phyloP scores from a whole-genome alignment of 306 rosid species.

The Betula pendula region DNA sequence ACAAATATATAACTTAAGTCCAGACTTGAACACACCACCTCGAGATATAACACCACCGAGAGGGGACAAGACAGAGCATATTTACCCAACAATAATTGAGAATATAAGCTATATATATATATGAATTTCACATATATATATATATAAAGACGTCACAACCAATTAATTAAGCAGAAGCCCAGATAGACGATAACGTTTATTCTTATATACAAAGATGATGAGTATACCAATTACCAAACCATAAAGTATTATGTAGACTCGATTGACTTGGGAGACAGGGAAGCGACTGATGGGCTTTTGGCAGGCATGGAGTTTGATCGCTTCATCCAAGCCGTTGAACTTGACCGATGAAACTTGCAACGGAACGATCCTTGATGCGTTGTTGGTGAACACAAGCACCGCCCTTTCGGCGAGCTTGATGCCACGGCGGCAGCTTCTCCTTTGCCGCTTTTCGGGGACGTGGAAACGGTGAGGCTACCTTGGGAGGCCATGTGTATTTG shows the following conservation, averaged over 20 bases:
- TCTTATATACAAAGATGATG: too few relatives aligned
- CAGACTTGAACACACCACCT: too few relatives aligned
- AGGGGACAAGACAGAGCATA: neutral
- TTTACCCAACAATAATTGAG: neutral
- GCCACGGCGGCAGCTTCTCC: conserved; percentile 27
- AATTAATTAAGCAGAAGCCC: neutral
- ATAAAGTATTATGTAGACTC: conserved; percentile 24
- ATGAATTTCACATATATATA: too few relatives aligned
- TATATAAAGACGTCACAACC: too few relatives aligned
- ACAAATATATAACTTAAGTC: too few relatives aligned
- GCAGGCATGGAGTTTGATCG: conserved; percentile 61
- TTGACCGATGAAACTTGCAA: conserved; percentile 74
- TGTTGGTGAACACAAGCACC: conserved; percentile 88
- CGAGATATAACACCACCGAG: neutral
- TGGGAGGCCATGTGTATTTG: conserved; percentile 51
- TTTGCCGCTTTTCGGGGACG: conserved; percentile 52
- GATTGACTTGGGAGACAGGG: conserved; percentile 42
- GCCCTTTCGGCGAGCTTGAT: conserved; percentile 51
- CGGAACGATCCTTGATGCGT: conserved; percentile 85
- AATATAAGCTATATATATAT: neutral
- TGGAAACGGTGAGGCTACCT: conserved; percentile 39
- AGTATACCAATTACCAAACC: too few relatives aligned
- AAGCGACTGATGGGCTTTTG: conserved; percentile 27
- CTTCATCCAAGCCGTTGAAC: conserved; percentile 48
- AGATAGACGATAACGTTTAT: neutral